phyloP scores from a whole-genome alignment of 495 filamentous ascomycete genomes.

The Neurospora pannonica region DNA sequence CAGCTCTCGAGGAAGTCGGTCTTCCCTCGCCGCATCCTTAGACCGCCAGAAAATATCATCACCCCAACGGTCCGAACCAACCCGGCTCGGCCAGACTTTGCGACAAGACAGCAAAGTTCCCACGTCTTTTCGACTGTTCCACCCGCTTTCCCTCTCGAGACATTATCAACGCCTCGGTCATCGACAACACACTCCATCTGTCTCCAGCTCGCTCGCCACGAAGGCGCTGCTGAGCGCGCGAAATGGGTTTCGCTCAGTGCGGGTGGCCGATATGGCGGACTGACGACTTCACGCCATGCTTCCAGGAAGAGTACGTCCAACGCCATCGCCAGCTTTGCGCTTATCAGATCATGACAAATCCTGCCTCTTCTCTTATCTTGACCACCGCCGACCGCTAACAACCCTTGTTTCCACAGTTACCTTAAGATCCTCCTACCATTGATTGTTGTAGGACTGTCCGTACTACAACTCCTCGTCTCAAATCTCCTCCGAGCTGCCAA shows the following conservation, averaged over 20 bases:
- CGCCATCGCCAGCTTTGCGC: background rate
- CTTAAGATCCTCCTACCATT: conserved; percentile 79
- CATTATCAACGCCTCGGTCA: background rate
- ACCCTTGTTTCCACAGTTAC: conserved; percentile 47
- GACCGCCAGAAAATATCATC: background rate
- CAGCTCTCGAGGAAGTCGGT: background rate
- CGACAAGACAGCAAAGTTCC: background rate
- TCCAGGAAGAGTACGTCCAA: conserved; percentile 73
- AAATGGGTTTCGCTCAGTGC: conserved; percentile 60
- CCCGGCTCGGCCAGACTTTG: background rate
- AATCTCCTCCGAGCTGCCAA: conserved; percentile 36
- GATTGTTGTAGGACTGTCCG: conserved; percentile 56
- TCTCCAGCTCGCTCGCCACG: conserved; percentile 6
- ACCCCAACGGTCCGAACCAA: background rate
- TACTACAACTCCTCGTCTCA: conserved; percentile 53
- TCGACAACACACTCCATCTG: background rate
- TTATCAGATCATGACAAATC: background rate
- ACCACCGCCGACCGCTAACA: conserved; percentile 10
- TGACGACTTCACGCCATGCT: conserved; percentile 85
- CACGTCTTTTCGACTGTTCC: background rate
- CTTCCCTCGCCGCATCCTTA: background rate
- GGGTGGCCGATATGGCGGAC: conserved; percentile 69
- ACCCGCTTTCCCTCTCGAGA: background rate
- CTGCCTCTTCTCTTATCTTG: background rate
- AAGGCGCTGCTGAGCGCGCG: conserved; percentile 8